Evolutionary conservation across 2,329 filamentous ascomycete genomes (phyloP), one percentile per base, ranked within the genome.

Genomic region (Hypoxylon rubiginosum): DNA sequence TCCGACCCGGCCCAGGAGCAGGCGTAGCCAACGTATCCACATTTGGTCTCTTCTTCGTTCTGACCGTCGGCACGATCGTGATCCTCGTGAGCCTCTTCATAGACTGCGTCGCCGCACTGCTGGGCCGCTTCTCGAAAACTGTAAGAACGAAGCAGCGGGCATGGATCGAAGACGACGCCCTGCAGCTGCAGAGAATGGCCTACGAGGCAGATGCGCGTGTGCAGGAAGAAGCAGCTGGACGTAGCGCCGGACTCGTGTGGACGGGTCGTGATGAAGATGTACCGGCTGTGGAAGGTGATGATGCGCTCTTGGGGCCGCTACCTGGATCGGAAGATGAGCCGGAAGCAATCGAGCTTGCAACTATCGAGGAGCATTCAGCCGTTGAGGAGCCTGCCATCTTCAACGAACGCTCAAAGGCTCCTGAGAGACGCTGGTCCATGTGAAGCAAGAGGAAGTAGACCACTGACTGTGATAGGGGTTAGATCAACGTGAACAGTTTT

Each of bases 41-140:
- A 4, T 30, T 52, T 19, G 49, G 49, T 10, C n/a, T 52, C 49
- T 52, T 39, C 30, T 39, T 36, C 10, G 11, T 39, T n/a, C 30
- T 52, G 13, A 9, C 8, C n/a, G 30, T 11, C 30, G 32, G 49
- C 13, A 39, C 32, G 2, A 6, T 52, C 15, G 17, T 52, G 9
- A 39, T 52, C 30, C 9, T 52, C 2, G 17, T n/a, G 17, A 52
- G 49, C 17, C 30, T 52, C 2, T 52, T 39, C 30, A 6, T 39
- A 1, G 30, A 36, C 13, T 13, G 26, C n/a, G 4, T 52, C 5
- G 49, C 49, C 15, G n/a, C 3, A 15, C 7, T 19, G 26, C 11
- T 50, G 4, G 15, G 48, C 13, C 11, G 28, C n/a, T 32, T 15
- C 11, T 50, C 28, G 10, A 1, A 30, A 13, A 50, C 11, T 6